Base-by-base conservation (phyloP, 2,329 filamentous ascomycete species). In the Diaporthe velutina region DNA sequence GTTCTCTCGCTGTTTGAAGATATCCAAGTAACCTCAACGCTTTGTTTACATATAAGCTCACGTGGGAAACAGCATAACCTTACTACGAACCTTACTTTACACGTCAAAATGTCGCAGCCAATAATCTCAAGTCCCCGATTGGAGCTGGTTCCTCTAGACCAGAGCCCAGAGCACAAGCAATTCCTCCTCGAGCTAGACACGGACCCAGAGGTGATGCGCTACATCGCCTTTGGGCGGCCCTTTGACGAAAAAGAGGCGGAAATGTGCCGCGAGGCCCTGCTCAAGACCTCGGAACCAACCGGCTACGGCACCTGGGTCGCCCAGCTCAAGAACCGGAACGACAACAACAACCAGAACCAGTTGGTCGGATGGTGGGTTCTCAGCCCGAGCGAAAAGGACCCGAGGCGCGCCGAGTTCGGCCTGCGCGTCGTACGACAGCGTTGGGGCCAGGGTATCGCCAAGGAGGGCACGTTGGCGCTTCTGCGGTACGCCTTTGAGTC, bases 341-440 rank as follows among this genome's bases (percentile, higher is more conserved):
- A 8, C 8, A 9, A 35, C 8, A 9, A 35, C 30, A 38, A 15
- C 55, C 30, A 22, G 25, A 38, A 28, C 4, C 33, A 58, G 55
- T n/a, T 58, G 55, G 55, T 58, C 55, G 55, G 55, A 19, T 58
- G 55, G 55, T 58, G 55, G 55, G 55, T 58, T 58, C 55, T 58
- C 33, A 58, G 55, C 22, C 55, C 55, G 10, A 58, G 55, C 55
- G 55, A 38, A 9, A 22, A 30, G 19, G 35, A 25, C 55, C 55
- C 55, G 9, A 22, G 22, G 19, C 55, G 55, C 8, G 33, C 33
- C 22, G 55, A 58, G 55, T 58, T 58, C 55, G 55, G 55, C 55
- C 9, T 58, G 10, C 55, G 55, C 19, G 55, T 58, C 55, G 55
- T 35, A 38, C 55, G 55, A 58, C 55, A 58, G 33, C 38, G n/a